Conservation (phyloP, 371 early-diverging fungal species). For the Batkoa obscura region DNA sequence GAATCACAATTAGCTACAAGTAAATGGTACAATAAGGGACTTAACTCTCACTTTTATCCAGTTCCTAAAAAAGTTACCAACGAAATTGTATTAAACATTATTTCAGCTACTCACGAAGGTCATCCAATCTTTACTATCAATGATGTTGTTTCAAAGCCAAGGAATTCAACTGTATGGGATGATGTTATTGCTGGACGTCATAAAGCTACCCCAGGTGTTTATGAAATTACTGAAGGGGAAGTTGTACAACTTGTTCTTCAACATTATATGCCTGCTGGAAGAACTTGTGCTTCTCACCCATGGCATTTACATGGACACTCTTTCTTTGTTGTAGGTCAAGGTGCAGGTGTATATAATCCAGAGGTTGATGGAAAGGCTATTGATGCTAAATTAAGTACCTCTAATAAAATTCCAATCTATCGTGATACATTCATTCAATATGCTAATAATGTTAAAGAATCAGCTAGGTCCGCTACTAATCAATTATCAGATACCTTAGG, state of each 20-base stretch:
- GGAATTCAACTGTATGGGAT: background rate
- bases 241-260: background rate
- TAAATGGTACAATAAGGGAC: background rate
- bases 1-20: background rate
- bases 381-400: conserved; percentile 6
- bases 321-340: background rate
- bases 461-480: no score
- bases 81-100: background rate
- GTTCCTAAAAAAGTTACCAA: background rate
- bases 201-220: background rate
- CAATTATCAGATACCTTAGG: no score
- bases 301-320: conserved; percentile 4
- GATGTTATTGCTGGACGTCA: background rate
- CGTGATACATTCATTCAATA: background rate
- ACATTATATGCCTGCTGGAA: background rate
- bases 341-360: background rate
- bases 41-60: background rate
- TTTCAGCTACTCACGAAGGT: background rate
- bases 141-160: background rate
- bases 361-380: background rate
- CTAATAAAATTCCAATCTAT: background rate
- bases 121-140: background rate
- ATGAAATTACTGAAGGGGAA: background rate
- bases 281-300: background rate
- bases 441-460: background rate